phyloP scores from a whole-genome alignment of 164 flowering plant genomes.

The Liquidambar formosana region DNA sequence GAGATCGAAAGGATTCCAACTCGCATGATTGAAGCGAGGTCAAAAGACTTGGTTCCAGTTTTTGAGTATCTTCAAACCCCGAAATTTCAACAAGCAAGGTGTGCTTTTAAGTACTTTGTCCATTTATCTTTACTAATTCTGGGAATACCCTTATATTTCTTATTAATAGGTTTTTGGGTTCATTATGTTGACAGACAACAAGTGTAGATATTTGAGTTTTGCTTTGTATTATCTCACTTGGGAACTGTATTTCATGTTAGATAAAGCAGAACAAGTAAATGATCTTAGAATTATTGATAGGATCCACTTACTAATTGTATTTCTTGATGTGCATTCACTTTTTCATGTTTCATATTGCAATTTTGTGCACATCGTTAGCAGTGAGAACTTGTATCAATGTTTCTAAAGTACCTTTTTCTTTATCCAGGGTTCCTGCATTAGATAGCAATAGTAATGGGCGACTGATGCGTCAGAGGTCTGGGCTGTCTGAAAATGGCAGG shows the following conservation, averaged over 20 bases:
- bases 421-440: conserved; percentile 26
- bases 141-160: neutral
- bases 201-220: neutral
- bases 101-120: too few relatives aligned
- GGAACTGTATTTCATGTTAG: neutral
- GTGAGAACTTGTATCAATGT: neutral
- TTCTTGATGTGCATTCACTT: neutral
- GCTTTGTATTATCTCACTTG: neutral
- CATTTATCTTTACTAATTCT: neutral
- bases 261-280: neutral
- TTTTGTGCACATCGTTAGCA: neutral
- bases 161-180: neutral
- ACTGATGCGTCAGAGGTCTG: conserved; percentile 40
- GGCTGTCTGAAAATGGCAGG: conserved; percentile 40
- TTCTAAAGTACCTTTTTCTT: neutral
- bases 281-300: neutral
- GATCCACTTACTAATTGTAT: neutral
- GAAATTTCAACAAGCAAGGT: conserved; percentile 59
- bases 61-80: conserved; percentile 49
- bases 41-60: conserved; percentile 63
- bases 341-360: neutral
- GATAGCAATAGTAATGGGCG: conserved; percentile 30
- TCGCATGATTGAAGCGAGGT: conserved; percentile 61
- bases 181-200: neutral
- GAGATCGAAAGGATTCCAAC: conserved; percentile 63